Evolutionary conservation across 495 filamentous ascomycete species (phyloP).

Genomic region (Clohesyomyces aquaticus): DNA sequence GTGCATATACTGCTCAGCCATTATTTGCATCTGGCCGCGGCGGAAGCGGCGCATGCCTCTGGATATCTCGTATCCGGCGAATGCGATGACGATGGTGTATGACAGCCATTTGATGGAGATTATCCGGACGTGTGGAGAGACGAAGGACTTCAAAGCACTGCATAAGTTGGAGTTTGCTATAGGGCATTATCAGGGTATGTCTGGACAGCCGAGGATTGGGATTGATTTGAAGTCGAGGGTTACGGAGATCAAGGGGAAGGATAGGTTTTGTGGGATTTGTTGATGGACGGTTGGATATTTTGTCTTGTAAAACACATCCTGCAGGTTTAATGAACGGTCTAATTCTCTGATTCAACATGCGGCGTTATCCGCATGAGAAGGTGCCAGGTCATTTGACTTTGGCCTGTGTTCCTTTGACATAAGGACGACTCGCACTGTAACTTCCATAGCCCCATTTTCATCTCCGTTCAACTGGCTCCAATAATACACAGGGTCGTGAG

Average conservation of each 20-base stretch:
- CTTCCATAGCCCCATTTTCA: no score
- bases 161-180: background rate
- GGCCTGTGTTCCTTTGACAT: no score
- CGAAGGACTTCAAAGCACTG: background rate
- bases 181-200: background rate
- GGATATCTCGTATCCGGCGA: slow-evolving; percentile 8
- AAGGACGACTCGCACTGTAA: no score
- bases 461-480: no score
- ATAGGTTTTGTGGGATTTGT: background rate
- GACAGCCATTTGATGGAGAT: background rate
- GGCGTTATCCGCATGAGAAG: no score
- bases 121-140: background rate
- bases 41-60: background rate
- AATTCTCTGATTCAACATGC: no score
- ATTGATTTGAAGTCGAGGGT: background rate
- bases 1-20: background rate
- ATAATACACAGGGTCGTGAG: no score
- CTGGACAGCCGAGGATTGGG: background rate
- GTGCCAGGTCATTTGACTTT: no score
- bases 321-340: no score
- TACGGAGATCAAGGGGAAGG: background rate
- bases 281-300: background rate
- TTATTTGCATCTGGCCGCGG: background rate
- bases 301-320: background rate
- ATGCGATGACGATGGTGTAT: slow-evolving; percentile 1